Percentiles rank a stretch among this genome's conserved stretches.
Evolutionary conservation across 2,329 filamentous ascomycete species (phyloP).

Genomic region (Bipolaris gigantea): DNA sequence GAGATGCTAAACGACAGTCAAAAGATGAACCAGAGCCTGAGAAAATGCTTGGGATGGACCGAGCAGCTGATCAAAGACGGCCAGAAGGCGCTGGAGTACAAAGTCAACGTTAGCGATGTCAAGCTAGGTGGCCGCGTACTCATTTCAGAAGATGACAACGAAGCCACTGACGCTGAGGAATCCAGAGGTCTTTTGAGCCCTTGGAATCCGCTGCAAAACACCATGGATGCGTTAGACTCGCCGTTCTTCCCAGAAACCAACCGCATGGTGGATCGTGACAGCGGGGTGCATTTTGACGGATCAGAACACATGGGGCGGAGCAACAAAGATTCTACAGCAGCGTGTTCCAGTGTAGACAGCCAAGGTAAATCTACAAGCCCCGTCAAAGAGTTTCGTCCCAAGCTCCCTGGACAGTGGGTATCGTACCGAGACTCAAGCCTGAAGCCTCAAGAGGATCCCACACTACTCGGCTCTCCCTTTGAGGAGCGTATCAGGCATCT

Average conservation of each 20-base stretch:
- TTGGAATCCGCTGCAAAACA: slow-evolving; percentile 39
- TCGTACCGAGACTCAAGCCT: slow-evolving; percentile 8
- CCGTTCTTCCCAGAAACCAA: slow-evolving; percentile 21
- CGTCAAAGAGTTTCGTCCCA: slow-evolving; percentile 11
- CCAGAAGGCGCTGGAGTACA: slow-evolving; percentile 81
- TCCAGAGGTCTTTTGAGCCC: slow-evolving; percentile 41
- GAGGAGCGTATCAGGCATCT: slow-evolving; percentile 30
- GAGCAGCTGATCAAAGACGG: slow-evolving; percentile 89
- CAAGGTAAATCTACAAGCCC: slow-evolving; percentile 5
- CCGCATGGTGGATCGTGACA: slow-evolving; percentile 43
- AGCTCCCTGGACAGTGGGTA: slow-evolving; percentile 13
- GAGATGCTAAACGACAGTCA: slow-evolving; percentile 87
- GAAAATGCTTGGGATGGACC: slow-evolving; percentile 84
- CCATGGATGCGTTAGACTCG: slow-evolving; percentile 24
- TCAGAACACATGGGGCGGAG: slow-evolving; percentile 24
- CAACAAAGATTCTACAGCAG: slow-evolving; percentile 5
- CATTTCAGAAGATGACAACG: slow-evolving; percentile 63
- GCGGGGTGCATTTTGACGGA: slow-evolving; percentile 41
- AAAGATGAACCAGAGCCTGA: slow-evolving; percentile 93
- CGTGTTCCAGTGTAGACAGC: neutral
- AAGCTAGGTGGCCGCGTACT: slow-evolving; percentile 81
- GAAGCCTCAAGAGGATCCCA: slow-evolving; percentile 15
- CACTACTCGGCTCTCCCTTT: slow-evolving; percentile 34
- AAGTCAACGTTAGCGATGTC: slow-evolving; percentile 76
- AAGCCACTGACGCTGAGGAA: slow-evolving; percentile 20